Evolutionary conservation across 164 flowering plant species (phyloP).

Genomic region (Vitis cinerea): DNA sequence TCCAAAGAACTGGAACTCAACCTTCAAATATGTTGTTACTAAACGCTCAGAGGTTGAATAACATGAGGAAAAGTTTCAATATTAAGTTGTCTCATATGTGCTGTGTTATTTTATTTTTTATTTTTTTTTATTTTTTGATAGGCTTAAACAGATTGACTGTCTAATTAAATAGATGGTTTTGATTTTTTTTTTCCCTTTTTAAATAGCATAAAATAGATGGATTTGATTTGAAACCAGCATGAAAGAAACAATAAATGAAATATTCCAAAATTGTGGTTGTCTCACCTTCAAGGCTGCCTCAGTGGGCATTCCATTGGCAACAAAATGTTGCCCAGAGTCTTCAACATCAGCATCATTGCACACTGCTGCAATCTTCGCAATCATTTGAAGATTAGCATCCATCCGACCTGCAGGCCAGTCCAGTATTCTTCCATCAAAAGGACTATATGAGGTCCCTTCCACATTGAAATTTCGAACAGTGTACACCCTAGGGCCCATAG

Average conservation of each 20-base stretch:
- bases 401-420: slow-evolving; percentile 59
- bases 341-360: slow-evolving; percentile 76
- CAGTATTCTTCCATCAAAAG: slow-evolving; percentile 62
- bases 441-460: slow-evolving; percentile 79
- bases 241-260: background rate
- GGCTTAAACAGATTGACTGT: no score
- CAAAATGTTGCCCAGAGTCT: slow-evolving; percentile 49
- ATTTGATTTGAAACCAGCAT: background rate
- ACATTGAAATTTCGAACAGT: slow-evolving; percentile 43
- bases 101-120: no score
- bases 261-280: no score
- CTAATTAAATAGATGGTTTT: no score
- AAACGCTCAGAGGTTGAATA: background rate
- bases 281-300: slow-evolving; percentile 88
- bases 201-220: no score
- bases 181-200: no score
- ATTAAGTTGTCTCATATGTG: background rate
- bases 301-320: slow-evolving; percentile 79
- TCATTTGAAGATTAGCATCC: slow-evolving; percentile 77
- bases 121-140: no score
- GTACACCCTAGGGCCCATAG: slow-evolving; percentile 38
- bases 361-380: slow-evolving; percentile 71
- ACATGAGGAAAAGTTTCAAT: background rate
- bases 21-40: background rate
- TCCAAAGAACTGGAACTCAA: background rate